Evolutionary conservation across 495 filamentous ascomycete genomes (phyloP).

Genomic region (Rusavskia elegans): DNA sequence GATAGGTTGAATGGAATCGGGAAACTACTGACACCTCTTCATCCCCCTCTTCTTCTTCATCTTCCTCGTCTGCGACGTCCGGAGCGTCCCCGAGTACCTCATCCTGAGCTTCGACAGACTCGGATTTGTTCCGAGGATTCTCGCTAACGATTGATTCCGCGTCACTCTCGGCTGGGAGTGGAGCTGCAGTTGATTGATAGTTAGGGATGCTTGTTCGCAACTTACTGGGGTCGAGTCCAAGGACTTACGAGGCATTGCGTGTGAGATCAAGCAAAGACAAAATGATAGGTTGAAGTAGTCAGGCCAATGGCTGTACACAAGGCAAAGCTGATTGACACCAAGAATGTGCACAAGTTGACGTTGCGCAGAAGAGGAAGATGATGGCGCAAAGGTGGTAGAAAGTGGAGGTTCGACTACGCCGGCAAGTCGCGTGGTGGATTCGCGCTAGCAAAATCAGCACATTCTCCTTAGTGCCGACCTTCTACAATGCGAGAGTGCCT

Average conservation of each 20-base stretch:
- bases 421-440: background rate
- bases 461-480: background rate
- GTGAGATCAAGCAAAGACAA: background rate
- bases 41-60: conserved; percentile 17
- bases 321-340: background rate
- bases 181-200: conserved; percentile 14
- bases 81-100: background rate
- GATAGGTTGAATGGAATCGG: background rate
- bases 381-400: background rate
- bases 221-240: background rate
- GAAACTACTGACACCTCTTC: conserved; percentile 20
- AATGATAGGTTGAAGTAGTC: background rate
- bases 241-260: conserved; percentile 1
- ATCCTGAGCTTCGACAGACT: conserved; percentile 20
- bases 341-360: background rate
- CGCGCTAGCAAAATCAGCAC: background rate
- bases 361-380: background rate
- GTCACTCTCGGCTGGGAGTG: conserved; percentile 27
- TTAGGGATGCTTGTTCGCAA: background rate
- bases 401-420: background rate
- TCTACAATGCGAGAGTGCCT: too few species aligned
- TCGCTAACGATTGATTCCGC: conserved; percentile 28
- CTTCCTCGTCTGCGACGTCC: conserved; percentile 10
- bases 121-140: conserved; percentile 10
- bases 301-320: background rate